A percentile compares a stretch with the other conserved stretches of the same genome.
Evolutionary conservation across 805 yeast genomes (phyloP).

Genomic region (Candida vartiovaarae): DNA sequence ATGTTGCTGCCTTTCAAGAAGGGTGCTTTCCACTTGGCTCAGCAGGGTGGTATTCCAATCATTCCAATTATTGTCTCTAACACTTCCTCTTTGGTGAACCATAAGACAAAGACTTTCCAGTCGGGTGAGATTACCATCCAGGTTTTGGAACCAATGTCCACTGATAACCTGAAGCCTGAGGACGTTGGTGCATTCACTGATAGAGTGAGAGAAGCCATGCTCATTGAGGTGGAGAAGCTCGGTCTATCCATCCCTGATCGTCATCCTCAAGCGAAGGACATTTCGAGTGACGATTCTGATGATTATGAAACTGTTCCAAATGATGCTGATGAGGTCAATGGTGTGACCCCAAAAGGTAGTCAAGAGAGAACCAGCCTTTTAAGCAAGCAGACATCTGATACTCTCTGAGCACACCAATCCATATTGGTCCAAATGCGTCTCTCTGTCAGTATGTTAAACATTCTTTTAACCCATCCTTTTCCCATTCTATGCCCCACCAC

Average conservation of each 20-base stretch:
- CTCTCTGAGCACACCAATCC: neutral
- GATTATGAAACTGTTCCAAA: conserved; percentile 20
- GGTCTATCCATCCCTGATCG: conserved; percentile 32
- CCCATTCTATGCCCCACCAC: too few species aligned
- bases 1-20: conserved; percentile 84
- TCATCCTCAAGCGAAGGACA: conserved; percentile 5
- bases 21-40: conserved; percentile 97
- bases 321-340: conserved; percentile 4
- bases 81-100: conserved; percentile 65
- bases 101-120: conserved; percentile 57
- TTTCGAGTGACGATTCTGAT: conserved; percentile 1
- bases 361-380: conserved; percentile 22
- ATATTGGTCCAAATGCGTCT: neutral
- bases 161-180: conserved; percentile 61
- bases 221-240: conserved; percentile 26
- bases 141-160: conserved; percentile 75
- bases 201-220: conserved; percentile 55
- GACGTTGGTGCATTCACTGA: conserved; percentile 59
- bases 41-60: conserved; percentile 83
- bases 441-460: neutral
- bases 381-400: conserved; percentile 12
- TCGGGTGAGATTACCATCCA: conserved; percentile 70
- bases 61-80: conserved; percentile 86
- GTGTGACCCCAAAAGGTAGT: conserved; percentile 5
- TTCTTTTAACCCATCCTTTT: neutral